These are phyloP conservation scores for Ramalina peruviana DNA, from an alignment of 495 filamentous ascomycete genomes.

Conservation along the genomic window DNA sequence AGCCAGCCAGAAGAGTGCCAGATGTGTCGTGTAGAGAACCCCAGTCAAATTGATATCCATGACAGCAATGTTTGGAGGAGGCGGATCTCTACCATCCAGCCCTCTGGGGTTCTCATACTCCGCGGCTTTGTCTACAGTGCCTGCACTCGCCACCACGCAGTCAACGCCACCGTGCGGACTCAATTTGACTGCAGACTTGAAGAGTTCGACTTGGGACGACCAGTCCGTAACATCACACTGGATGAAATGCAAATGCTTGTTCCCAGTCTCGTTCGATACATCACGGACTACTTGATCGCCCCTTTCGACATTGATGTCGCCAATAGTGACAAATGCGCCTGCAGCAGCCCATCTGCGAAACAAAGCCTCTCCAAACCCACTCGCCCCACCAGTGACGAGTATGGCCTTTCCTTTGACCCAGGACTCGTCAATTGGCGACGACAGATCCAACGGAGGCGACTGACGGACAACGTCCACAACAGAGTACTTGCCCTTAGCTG, in stretches of 20 bases:
- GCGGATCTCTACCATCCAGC: slow-evolving; percentile 28
- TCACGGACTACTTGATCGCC: slow-evolving; percentile 24
- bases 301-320: slow-evolving; percentile 27
- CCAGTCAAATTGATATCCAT: slow-evolving; percentile 48
- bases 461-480: slow-evolving; percentile 10
- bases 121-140: slow-evolving; percentile 28
- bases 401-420: slow-evolving; percentile 29
- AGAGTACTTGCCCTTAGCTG: not conserved
- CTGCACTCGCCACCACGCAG: slow-evolving; percentile 51
- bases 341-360: slow-evolving; percentile 27
- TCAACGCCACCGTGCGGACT: slow-evolving; percentile 44
- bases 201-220: slow-evolving; percentile 46
- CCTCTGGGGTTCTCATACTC: slow-evolving; percentile 10
- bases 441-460: slow-evolving; percentile 13
- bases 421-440: slow-evolving; percentile 2
- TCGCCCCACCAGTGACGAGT: slow-evolving; percentile 37
- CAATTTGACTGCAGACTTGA: slow-evolving; percentile 35
- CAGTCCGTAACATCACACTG: slow-evolving; percentile 44
- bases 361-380: slow-evolving; percentile 32
- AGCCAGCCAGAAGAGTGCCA: slow-evolving; percentile 34
- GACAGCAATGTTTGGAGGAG: slow-evolving; percentile 37
- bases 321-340: slow-evolving; percentile 33
- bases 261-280: slow-evolving; percentile 21
- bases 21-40: slow-evolving; percentile 47
- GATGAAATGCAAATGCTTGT: slow-evolving; percentile 34